Evolutionary conservation across 768 basidiomycete genomes (phyloP).

Genomic region (Fomitopsis serialis): DNA sequence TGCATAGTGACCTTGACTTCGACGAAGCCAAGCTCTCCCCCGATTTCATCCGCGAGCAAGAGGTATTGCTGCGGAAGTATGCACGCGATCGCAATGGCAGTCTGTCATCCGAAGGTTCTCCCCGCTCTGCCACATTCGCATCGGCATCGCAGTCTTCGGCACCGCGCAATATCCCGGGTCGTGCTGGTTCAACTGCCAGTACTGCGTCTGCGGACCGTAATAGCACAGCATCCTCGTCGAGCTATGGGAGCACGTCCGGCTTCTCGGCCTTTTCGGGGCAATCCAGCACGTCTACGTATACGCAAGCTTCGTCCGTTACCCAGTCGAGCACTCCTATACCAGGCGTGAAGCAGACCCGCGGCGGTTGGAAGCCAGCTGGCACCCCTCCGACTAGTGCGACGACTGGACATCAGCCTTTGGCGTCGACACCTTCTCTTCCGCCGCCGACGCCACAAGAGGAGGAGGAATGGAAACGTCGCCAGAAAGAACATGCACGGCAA

Average conservation of each 20-base stretch:
- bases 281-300: conserved; percentile 13
- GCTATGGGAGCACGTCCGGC: conserved; percentile 15
- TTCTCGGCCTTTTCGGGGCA: conserved; percentile 14
- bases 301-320: conserved; percentile 15
- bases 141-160: conserved; percentile 24
- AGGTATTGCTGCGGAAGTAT: conserved; percentile 15
- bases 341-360: not conserved
- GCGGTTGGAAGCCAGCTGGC: conserved; percentile 10
- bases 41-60: conserved; percentile 24
- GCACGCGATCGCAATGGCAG: conserved; percentile 24
- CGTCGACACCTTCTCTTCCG: not conserved
- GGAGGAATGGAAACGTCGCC: conserved; percentile 57
- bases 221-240: conserved; percentile 23
- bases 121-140: not conserved
- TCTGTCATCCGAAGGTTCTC: conserved; percentile 4
- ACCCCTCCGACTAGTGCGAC: not conserved
- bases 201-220: conserved; percentile 22
- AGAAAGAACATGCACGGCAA: conserved; percentile 55
- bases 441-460: conserved; percentile 23
- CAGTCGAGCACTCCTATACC: conserved; percentile 24
- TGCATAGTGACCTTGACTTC: conserved; percentile 8
- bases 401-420: not conserved
- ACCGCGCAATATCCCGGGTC: conserved; percentile 24
- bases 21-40: conserved; percentile 8
- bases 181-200: conserved; percentile 13